Conservation (phyloP, 306 rosid genomes). For the Cyclanthera cordifolia region DNA sequence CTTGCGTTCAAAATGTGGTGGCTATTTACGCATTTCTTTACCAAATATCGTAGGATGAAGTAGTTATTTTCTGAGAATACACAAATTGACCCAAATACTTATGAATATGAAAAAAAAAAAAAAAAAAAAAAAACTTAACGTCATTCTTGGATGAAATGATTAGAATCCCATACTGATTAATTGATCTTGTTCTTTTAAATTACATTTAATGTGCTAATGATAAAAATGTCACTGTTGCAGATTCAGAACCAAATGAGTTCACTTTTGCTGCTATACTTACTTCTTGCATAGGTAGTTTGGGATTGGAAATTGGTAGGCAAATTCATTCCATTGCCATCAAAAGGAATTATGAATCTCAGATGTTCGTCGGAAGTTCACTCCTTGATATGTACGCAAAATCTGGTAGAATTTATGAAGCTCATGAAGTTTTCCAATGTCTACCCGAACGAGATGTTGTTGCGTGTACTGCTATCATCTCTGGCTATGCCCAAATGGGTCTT, state of each 20-base stretch:
- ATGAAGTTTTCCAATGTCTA: conserved; percentile 44
- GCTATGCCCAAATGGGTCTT: conserved; percentile 74
- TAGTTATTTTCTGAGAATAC: background rate
- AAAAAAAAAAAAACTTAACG: background rate
- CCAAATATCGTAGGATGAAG: background rate
- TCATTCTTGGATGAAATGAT: background rate
- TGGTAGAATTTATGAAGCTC: conserved; percentile 63
- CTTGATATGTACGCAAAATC: conserved; percentile 89
- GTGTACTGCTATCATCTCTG: conserved; percentile 77
- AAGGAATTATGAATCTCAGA: conserved; percentile 42
- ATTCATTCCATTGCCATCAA: conserved; percentile 57
- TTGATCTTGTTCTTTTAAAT: background rate
- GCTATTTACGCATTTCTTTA: background rate
- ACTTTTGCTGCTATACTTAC: conserved; percentile 70
- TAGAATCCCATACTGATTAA: background rate
- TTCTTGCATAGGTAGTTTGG: conserved; percentile 48
- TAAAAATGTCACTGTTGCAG: conserved; percentile 29
- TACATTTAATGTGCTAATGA: background rate
- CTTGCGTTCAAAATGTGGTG: background rate
- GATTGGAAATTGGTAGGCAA: conserved; percentile 52
- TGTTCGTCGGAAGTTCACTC: conserved; percentile 79
- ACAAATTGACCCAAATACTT: background rate
- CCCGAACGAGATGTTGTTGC: conserved; percentile 80
- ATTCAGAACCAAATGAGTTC: conserved; percentile 66
- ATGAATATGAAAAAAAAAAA: background rate